phyloP scores from a whole-genome alignment of 441 rosid genomes.

The Viola pubescens region DNA sequence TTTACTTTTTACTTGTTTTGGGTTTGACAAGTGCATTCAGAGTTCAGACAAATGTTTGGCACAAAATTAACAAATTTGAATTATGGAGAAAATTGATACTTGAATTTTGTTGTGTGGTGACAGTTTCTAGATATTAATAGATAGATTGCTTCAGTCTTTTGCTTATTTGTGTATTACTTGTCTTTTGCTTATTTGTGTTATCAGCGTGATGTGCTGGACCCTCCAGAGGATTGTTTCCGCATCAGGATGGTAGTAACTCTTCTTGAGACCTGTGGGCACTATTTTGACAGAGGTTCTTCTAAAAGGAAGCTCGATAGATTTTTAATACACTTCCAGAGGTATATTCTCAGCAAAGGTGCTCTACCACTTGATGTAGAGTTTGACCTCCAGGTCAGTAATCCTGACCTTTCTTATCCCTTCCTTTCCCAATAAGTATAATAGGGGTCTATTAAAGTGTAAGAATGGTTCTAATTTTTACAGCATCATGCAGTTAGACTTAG shows the following conservation, averaged over 20 bases:
- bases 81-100: background rate
- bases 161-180: conserved; percentile 3
- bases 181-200: conserved; percentile 19
- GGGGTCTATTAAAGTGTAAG: background rate
- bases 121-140: too few relatives aligned
- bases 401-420: conserved; percentile 1
- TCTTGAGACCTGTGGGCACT: conserved; percentile 96
- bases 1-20: background rate
- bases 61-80: background rate
- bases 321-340: conserved; percentile 87
- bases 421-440: background rate
- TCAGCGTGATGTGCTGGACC: conserved; percentile 88
- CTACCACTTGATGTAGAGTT: conserved; percentile 91
- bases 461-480: background rate
- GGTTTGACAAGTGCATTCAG: background rate
- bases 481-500: too few relatives aligned
- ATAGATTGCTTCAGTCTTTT: too few relatives aligned
- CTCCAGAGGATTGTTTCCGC: conserved; percentile 95
- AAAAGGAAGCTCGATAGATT: conserved; percentile 94
- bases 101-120: too few relatives aligned
- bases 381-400: conserved; percentile 66
- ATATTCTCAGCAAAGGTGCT: conserved; percentile 75
- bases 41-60: background rate
- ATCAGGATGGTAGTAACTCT: conserved; percentile 89
- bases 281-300: conserved; percentile 96